Conservation (phyloP, 1,284 basidiomycete genomes). For the Leucoagaricus sp. region DNA sequence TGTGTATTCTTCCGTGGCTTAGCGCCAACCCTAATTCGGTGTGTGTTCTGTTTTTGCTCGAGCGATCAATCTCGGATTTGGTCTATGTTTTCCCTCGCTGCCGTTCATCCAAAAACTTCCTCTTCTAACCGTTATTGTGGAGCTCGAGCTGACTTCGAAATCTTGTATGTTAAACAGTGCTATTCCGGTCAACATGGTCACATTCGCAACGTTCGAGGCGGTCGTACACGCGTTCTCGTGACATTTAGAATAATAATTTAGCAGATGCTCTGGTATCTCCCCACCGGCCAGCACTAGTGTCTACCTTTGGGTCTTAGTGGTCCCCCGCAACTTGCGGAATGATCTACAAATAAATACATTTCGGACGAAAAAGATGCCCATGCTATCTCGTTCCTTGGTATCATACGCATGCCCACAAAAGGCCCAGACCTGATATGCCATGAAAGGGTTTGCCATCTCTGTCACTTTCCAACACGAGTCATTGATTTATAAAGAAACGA, state of each 20-base stretch:
- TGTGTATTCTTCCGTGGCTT: constrained; percentile 76
- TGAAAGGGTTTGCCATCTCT: neutral
- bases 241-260: constrained; percentile 6
- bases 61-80: neutral
- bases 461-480: constrained; percentile 6
- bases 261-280: neutral
- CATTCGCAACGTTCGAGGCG: constrained; percentile 43
- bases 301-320: neutral
- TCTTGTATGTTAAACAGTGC: constrained; percentile 30
- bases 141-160: neutral
- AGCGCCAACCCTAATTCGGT: constrained; percentile 79
- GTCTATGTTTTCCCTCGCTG: neutral
- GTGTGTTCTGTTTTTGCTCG: constrained; percentile 26
- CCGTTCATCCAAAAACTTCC: constrained; percentile 4
- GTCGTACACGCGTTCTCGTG: constrained; percentile 33
- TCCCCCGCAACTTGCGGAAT: neutral
- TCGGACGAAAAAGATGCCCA: neutral
- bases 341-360: constrained; percentile 1
- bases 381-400: neutral
- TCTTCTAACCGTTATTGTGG: constrained; percentile 4
- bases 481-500: neutral
- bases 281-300: neutral
- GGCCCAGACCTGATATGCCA: constrained; percentile 8
- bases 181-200: constrained; percentile 48
- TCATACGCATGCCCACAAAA: neutral